A percentile compares a stretch with the other conserved stretches of the same genome.
These are phyloP conservation scores for Hyaloperonospora arabidopsidis DNA, from an alignment of 352 stramenopile species.

Conservation along the genomic window DNA sequence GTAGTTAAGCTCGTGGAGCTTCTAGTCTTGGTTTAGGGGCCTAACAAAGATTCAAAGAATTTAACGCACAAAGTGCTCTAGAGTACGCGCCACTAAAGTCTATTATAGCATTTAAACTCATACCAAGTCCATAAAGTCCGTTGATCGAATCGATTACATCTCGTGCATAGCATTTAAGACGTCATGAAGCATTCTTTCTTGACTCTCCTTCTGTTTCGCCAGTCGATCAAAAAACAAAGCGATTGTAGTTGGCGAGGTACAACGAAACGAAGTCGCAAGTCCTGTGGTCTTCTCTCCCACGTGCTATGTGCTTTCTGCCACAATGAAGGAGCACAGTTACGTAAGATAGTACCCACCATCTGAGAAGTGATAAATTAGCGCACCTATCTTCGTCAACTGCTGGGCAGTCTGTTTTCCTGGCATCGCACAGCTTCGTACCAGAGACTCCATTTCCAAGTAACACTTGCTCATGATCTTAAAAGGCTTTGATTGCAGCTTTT, in stretches of 20 bases:
- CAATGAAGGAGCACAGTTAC: not conserved
- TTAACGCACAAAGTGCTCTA: no score
- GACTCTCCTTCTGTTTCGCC: slow-evolving; percentile 40
- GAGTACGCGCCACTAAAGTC: no score
- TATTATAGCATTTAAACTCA: slow-evolving; percentile 27
- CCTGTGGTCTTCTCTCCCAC: slow-evolving; percentile 42
- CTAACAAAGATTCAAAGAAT: no score
- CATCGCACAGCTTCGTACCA: slow-evolving; percentile 44
- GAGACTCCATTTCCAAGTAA: slow-evolving; percentile 42
- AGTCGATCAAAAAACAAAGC: slow-evolving; percentile 39
- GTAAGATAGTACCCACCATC: not conserved
- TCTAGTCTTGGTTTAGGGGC: no score
- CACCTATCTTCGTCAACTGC: slow-evolving; percentile 50
- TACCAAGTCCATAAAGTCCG: slow-evolving; percentile 37
- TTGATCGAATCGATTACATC: slow-evolving; percentile 36
- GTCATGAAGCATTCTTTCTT: slow-evolving; percentile 37
- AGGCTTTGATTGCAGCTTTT: slow-evolving; percentile 31
- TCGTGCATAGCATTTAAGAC: slow-evolving; percentile 38
- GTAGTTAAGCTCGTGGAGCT: no score
- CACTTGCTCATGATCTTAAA: slow-evolving; percentile 45
- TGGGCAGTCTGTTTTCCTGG: slow-evolving; percentile 37
- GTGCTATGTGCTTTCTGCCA: slow-evolving; percentile 38
- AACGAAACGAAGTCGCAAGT: slow-evolving; percentile 37
- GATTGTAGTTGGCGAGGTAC: slow-evolving; percentile 37
- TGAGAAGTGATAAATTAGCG: slow-evolving; percentile 3